Evolutionary conservation across 1,139 yeast species (phyloP).

Genomic region (Scheffersomyces stambukii): DNA sequence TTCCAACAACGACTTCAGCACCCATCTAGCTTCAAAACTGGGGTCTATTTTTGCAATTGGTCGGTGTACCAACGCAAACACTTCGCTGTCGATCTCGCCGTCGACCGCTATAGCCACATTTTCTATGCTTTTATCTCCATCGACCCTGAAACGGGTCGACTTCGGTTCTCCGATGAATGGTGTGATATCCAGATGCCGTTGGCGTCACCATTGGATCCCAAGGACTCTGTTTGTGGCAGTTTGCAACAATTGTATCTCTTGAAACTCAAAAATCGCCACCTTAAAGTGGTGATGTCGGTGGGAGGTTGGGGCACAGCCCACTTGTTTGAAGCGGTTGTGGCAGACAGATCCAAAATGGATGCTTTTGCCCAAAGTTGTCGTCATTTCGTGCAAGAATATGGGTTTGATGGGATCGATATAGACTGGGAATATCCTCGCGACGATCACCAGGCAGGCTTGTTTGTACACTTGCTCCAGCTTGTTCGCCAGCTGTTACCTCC

Average conservation of each 20-base stretch:
- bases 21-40: conserved; percentile 14
- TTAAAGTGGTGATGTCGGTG: conserved; percentile 66
- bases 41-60: conserved; percentile 56
- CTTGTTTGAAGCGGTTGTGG: conserved; percentile 46
- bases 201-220: conserved; percentile 16
- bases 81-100: conserved; percentile 64
- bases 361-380: conserved; percentile 51
- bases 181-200: conserved; percentile 54
- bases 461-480: conserved; percentile 40
- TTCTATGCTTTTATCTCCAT: conserved; percentile 75
- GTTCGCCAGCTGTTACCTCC: conserved; percentile 37
- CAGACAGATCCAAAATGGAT: conserved; percentile 28
- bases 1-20: conserved; percentile 6
- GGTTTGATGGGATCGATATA: conserved; percentile 86
- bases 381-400: conserved; percentile 45
- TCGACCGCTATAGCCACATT: conserved; percentile 55
- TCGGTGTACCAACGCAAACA: conserved; percentile 64
- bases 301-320: conserved; percentile 84
- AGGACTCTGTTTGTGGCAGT: conserved; percentile 38
- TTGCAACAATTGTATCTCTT: conserved; percentile 54
- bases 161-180: conserved; percentile 61
- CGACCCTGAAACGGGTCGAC: conserved; percentile 48
- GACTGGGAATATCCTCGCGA: conserved; percentile 90
- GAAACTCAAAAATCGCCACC: conserved; percentile 42
- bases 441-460: conserved; percentile 39